A percentile compares a stretch with the other conserved stretches of the same genome.
Conservation (phyloP, 139 green algal species). For the Haematococcus lacustris region DNA sequence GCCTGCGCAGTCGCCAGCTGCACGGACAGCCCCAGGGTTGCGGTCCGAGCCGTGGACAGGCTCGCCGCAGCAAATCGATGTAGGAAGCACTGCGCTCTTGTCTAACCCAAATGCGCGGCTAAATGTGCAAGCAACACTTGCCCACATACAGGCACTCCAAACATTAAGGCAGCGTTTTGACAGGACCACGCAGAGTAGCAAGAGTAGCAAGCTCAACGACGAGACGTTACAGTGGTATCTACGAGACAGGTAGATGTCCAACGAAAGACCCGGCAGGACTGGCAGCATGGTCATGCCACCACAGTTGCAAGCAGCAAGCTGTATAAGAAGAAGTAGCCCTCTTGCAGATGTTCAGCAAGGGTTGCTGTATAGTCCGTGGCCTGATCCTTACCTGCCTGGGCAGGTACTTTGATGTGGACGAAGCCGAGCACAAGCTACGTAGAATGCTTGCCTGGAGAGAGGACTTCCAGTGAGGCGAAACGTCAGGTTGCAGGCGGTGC, state of each 20-base stretch:
- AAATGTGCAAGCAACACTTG: too few species aligned
- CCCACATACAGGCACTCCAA: too few species aligned
- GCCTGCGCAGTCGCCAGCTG: too few species aligned
- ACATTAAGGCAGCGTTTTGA: too few species aligned
- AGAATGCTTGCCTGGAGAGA: slow-evolving; percentile 57
- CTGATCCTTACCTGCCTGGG: too few species aligned
- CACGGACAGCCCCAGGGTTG: slow-evolving; percentile 6
- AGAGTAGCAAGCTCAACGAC: not conserved
- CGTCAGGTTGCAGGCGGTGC: not conserved
- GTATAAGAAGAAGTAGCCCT: not conserved
- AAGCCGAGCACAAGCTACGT: slow-evolving; percentile 70
- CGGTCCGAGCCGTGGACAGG: slow-evolving; percentile 11
- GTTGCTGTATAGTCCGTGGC: too few species aligned
- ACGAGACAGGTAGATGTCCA: not conserved
- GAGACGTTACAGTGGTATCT: slow-evolving; percentile 3
- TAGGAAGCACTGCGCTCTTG: not conserved
- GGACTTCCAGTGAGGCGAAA: slow-evolving; percentile 32
- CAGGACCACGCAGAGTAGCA: not conserved
- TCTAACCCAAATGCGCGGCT: not conserved
- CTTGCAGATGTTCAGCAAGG: slow-evolving; percentile 45
- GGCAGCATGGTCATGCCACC: not conserved
- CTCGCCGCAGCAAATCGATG: slow-evolving; percentile 11
- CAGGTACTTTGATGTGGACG: slow-evolving; percentile 67
- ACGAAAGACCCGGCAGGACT: not conserved
- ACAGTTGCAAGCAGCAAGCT: not conserved